A percentile compares a stretch with the other conserved stretches of the same genome.
Evolutionary conservation across 176 grass and related monocot species (phyloP).

Genomic region (Oryza rufipogon): DNA sequence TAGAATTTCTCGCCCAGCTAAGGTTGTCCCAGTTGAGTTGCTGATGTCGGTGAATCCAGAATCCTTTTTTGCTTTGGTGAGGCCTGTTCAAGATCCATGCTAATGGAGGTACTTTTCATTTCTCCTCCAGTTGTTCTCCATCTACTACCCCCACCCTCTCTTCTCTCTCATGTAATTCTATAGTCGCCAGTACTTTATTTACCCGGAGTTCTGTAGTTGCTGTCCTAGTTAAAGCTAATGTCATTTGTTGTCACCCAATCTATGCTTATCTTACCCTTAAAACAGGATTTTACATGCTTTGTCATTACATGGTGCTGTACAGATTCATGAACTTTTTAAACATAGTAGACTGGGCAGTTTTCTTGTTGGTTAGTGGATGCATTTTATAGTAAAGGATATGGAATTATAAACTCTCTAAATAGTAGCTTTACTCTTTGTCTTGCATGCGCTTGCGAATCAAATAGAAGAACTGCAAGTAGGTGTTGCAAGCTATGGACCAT

Average conservation of each 20-base stretch:
- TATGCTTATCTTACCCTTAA: neutral
- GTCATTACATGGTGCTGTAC: neutral
- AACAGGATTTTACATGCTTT: neutral
- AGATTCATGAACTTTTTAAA: slow-evolving; percentile 14
- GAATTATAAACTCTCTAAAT: neutral
- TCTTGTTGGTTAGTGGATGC: neutral
- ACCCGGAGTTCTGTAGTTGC: slow-evolving; percentile 5
- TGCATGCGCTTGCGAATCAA: neutral
- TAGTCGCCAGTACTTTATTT: neutral
- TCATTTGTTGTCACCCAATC: neutral
- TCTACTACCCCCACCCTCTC: neutral
- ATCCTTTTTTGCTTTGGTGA: slow-evolving; percentile 74
- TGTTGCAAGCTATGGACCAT: neutral
- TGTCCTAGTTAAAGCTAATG: neutral
- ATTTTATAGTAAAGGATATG: neutral
- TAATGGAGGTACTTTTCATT: slow-evolving; percentile 40
- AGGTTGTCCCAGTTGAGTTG: slow-evolving; percentile 65
- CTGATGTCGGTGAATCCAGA: slow-evolving; percentile 70
- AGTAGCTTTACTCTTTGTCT: neutral
- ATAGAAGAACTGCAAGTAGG: neutral
- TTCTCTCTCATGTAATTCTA: slow-evolving; percentile 7
- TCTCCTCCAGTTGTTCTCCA: neutral
- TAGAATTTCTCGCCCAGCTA: slow-evolving; percentile 60
- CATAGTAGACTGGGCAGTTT: neutral
- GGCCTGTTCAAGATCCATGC: slow-evolving; percentile 50